Conservation (phyloP, 139 green algal species). For the Tetratostichococcus sp. region DNA sequence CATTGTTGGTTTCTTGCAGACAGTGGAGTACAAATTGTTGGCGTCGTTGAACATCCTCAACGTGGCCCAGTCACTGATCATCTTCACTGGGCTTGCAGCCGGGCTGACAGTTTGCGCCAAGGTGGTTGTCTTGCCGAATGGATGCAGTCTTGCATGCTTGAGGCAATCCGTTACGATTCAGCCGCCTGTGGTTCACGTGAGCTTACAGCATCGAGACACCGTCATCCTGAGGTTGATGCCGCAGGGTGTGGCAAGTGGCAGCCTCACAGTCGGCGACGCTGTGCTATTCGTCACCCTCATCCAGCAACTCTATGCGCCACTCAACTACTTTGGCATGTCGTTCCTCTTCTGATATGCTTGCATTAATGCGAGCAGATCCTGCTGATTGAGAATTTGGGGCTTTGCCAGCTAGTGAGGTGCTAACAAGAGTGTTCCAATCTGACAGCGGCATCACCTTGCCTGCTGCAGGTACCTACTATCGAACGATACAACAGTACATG, state of each 20-base stretch:
- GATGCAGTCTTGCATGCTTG: no score
- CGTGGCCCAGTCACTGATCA: conserved; percentile 76
- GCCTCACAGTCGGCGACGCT: conserved; percentile 73
- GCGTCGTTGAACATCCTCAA: conserved; percentile 74
- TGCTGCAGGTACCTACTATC: conserved; percentile 25
- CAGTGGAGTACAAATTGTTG: conserved; percentile 35
- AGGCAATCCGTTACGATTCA: no score
- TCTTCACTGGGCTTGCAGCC: conserved; percentile 58
- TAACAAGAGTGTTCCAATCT: no score
- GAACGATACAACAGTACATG: conserved; percentile 56
- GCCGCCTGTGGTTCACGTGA: no score
- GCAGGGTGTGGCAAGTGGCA: conserved; percentile 38
- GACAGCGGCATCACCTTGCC: no score
- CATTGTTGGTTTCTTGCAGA: background rate
- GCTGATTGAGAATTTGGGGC: no score
- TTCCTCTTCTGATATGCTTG: no score
- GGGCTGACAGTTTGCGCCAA: conserved; percentile 60
- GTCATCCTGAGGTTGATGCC: no score
- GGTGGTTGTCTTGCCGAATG: background rate
- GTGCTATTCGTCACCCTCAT: conserved; percentile 85
- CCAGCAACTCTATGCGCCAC: conserved; percentile 77
- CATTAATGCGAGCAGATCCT: no score
- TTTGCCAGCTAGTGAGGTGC: no score
- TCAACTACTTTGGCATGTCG: conserved; percentile 74
- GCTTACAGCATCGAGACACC: no score